Conservation (phyloP, 768 basidiomycete species). For the Suillus subaureus region DNA sequence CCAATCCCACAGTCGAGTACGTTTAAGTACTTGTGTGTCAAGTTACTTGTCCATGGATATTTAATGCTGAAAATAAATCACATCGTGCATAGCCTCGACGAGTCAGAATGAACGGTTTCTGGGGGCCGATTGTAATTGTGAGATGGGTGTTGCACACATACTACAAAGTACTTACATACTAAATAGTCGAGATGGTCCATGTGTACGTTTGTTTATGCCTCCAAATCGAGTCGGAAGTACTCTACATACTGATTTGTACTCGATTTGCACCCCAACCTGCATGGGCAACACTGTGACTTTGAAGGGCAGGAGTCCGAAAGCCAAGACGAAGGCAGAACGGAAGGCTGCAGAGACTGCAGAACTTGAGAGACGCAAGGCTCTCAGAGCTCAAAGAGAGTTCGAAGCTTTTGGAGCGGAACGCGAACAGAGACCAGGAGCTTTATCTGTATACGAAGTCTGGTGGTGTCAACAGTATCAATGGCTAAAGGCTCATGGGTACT, state of each 20-base stretch:
- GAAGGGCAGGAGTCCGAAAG: neutral
- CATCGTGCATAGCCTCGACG: too few species aligned
- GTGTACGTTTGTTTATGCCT: slow-evolving; percentile 14
- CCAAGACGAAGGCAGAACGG: neutral
- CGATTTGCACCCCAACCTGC: neutral
- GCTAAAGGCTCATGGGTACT: slow-evolving; percentile 33
- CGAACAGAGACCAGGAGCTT: neutral
- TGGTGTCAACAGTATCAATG: slow-evolving; percentile 30
- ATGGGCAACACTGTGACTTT: neutral
- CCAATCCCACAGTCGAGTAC: neutral
- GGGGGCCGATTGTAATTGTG: neutral
- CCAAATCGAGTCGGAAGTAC: neutral
- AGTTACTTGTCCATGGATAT: neutral
- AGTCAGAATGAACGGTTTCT: neutral
- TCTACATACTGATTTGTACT: too few species aligned
- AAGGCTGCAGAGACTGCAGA: slow-evolving; percentile 2
- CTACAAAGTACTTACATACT: too few species aligned
- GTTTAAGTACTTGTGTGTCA: neutral
- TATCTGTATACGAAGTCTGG: slow-evolving; percentile 10
- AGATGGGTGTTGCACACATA: too few species aligned
- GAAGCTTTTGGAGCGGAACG: neutral
- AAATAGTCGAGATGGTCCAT: neutral
- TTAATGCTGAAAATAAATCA: neutral
- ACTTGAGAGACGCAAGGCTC: neutral
- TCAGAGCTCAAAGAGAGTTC: neutral